A percentile compares a stretch with the other conserved stretches of the same genome.
Conservation (phyloP, 495 filamentous ascomycete genomes). For the Bombardia bombarda region DNA sequence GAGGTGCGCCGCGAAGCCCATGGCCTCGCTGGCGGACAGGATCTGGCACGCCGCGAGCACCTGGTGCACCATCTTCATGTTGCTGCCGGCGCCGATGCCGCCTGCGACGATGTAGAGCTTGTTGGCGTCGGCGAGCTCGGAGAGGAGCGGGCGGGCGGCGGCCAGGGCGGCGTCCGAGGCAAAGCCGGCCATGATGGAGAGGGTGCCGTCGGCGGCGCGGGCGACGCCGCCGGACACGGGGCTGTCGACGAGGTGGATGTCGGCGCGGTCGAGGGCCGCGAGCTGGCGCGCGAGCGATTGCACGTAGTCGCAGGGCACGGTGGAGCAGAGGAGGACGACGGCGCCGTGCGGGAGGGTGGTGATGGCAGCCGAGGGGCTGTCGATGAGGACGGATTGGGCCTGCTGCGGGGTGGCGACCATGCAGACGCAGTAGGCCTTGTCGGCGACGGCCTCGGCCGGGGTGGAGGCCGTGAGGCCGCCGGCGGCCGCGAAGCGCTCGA, state of each 20-base stretch:
- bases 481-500: constrained; percentile 59
- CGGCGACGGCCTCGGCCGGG: constrained; percentile 54
- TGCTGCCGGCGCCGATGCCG: constrained; percentile 69
- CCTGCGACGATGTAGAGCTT: constrained; percentile 70
- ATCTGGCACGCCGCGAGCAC: constrained; percentile 74
- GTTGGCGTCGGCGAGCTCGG: constrained; percentile 48
- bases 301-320: constrained; percentile 61
- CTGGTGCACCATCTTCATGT: constrained; percentile 85
- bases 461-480: constrained; percentile 56
- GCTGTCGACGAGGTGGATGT: constrained; percentile 63
- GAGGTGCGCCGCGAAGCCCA: constrained; percentile 62
- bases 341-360: constrained; percentile 47
- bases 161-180: constrained; percentile 47
- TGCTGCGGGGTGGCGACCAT: constrained; percentile 77
- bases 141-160: constrained; percentile 52
- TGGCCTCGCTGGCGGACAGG: constrained; percentile 59
- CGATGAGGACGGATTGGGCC: constrained; percentile 57
- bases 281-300: constrained; percentile 51
- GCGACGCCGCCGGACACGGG: constrained; percentile 73
- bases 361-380: constrained; percentile 49
- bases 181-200: constrained; percentile 80
- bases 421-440: constrained; percentile 55
- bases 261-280: constrained; percentile 43
- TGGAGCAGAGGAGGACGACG: constrained; percentile 64
- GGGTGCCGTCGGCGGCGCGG: constrained; percentile 65